These are phyloP conservation scores for Parietaria judaica DNA, from an alignment of 306 rosid species.

Conservation along the genomic window DNA sequence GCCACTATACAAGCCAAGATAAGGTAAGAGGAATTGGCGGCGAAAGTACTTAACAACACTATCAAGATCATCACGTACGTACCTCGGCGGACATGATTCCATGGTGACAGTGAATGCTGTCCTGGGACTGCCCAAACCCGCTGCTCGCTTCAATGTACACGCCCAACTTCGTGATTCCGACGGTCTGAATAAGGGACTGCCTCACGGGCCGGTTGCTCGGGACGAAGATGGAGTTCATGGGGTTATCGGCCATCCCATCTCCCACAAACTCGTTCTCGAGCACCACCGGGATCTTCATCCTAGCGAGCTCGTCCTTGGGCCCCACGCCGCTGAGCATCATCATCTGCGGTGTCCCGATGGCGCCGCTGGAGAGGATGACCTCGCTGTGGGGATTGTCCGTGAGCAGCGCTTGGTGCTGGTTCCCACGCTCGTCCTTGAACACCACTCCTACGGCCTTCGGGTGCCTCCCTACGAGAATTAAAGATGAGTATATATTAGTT, in stretches of 20 bases:
- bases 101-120: constrained; percentile 87
- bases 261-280: constrained; percentile 63
- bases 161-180: constrained; percentile 80
- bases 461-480: constrained; percentile 33
- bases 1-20: no score
- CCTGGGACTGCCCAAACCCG: constrained; percentile 68
- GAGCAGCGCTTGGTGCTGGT: constrained; percentile 53
- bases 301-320: constrained; percentile 55
- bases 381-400: constrained; percentile 40
- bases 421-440: constrained; percentile 80
- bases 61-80: neutral
- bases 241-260: constrained; percentile 87
- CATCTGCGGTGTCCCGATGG: constrained; percentile 83
- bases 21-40: no score
- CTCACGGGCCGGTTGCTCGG: constrained; percentile 43
- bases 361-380: constrained; percentile 73
- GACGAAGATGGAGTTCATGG: constrained; percentile 78
- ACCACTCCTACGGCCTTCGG: constrained; percentile 77
- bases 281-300: constrained; percentile 56
- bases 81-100: constrained; percentile 97
- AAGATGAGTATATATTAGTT: neutral
- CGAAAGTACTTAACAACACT: no score
- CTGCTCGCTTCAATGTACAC: constrained; percentile 87
- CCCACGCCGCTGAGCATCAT: constrained; percentile 89
- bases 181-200: constrained; percentile 74